Base-by-base conservation (phyloP, 805 yeast species). In the Hanseniaspora lachancei region DNA sequence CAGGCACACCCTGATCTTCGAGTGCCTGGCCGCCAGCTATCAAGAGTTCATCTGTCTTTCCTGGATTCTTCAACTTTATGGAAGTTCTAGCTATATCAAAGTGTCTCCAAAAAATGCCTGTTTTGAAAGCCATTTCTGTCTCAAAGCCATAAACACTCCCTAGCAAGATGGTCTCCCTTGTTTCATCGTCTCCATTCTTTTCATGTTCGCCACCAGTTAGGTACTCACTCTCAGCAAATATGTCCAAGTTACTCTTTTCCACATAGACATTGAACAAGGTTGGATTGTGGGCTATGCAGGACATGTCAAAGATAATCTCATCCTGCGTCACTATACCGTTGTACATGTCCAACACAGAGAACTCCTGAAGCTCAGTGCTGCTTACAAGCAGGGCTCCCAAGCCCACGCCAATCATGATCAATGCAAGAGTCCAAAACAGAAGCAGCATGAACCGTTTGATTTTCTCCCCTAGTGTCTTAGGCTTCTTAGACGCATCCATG, bases 301-400 rank as follows among this genome's bases (percentile, higher is more conserved):
- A 77, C 62, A 91, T 70, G 64, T 84, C 86, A 70, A 91, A 88
- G 0, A 89, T 77, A 48, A 91, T 71, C 64, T 88, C 97, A 63
- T 89, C 95, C 60, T 82, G 82, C 52, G 93, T 82, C 2, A 87
- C 85, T 13, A 89, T 71, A 1, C 89, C 77, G 62, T 86, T 86
- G 50, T 77, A 78, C 42, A 89, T 73, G n/a, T 79, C 70, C 2
- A 72, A 66, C 10, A 89, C 77, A 21, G 77, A 70, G 20, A 88
- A 82, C 58, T 78, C 76, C 53, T 83, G 80, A 55, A 91, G 71
- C 57, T 91, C 96, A 61, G 87, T 88, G 20, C 88, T 82, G 1
- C 95, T 82, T 0, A 96, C 96, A 43, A 89, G 70, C 2, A 89
- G 70, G 64, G 89, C 86, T 0, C 97, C 97, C 63, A 83, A 74